Evolutionary conservation across 108 stramenopile species (phyloP), one percentile per base, ranked within the genome.

Genomic region (Nannochloropsis oceanica): DNA sequence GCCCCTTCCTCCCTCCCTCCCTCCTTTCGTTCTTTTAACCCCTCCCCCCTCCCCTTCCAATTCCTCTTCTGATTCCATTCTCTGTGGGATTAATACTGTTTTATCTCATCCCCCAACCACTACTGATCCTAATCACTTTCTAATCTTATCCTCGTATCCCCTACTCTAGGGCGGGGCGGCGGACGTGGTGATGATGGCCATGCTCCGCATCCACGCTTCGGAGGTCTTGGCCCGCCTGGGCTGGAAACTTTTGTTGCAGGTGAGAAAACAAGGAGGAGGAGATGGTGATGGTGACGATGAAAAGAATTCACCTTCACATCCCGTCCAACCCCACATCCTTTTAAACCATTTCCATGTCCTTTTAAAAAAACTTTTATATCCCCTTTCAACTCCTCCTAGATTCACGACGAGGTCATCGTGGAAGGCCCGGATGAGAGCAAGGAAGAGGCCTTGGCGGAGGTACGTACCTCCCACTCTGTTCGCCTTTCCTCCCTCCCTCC

Each of bases 361-460:
- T 50, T 50, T 50, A 50, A 50, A 18, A 50, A 18, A 50, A 5
- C 27, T 43, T 22, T 25, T 27, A 12, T 73, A 22, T 18, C n/a
- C n/a, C n/a, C n/a, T n/a, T n/a, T n/a, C n/a, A n/a, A n/a, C n/a
- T n/a, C n/a, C n/a, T n/a, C 26, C n/a, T 81, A 88, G 88, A 94
- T 99, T 27, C 99, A 99, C 89, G 99, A 99, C 89, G 99, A 99
- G 87, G 97, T 99, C 8, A 99, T 99, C 81, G 89, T 98, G 81
- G 99, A 99, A 88, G 99, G 99, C 0, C 99, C 99, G n/a, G 95
- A 97, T 80, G 97, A 98, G 82, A 94, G 93, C 2, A 93, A 94
- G 10, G 93, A 97, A 85, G 99, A 97, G 90, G 99, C 97, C 9
- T 94, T 96, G 81, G 89, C 90, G 22, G 94, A 94, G 82, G 94